A percentile compares a stretch with the other conserved stretches of the same genome.
These are phyloP conservation scores for Penicillium lividum DNA, from an alignment of 495 filamentous ascomycete genomes.

Conservation along the genomic window DNA sequence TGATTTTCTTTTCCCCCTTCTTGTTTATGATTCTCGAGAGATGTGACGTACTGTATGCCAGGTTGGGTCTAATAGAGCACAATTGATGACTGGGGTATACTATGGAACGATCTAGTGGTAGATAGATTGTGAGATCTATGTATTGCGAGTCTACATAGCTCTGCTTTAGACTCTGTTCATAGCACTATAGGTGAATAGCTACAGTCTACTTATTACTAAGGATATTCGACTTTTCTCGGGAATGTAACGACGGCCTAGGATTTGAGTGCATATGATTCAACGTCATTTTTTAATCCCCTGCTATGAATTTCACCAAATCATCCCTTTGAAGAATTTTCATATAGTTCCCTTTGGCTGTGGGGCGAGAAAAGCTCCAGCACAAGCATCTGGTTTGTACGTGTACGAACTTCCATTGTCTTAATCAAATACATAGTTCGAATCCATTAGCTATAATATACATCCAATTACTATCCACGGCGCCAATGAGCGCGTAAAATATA, in stretches of 20 bases:
- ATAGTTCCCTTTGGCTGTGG: too few relatives aligned
- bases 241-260: background rate
- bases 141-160: background rate
- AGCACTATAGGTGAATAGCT: background rate
- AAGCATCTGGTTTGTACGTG: too few relatives aligned
- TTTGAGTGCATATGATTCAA: background rate
- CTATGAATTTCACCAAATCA: too few relatives aligned
- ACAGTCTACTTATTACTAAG: background rate
- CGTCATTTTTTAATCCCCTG: too few relatives aligned
- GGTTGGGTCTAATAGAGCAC: background rate
- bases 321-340: too few relatives aligned
- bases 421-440: too few relatives aligned
- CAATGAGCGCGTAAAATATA: background rate
- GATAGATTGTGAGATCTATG: conserved; percentile 15
- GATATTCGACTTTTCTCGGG: background rate
- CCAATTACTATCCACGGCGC: too few relatives aligned
- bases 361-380: too few relatives aligned
- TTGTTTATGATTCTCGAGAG: conserved; percentile 16
- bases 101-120: conserved; percentile 13
- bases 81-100: conserved; percentile 10
- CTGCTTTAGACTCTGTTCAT: background rate
- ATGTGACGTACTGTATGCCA: conserved; percentile 7
- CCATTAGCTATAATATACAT: too few relatives aligned
- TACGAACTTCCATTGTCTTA: too few relatives aligned
- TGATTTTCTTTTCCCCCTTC: conserved; percentile 5